Base-by-base conservation (phyloP, 805 yeast genomes). In the Ogataea degrootiae region DNA sequence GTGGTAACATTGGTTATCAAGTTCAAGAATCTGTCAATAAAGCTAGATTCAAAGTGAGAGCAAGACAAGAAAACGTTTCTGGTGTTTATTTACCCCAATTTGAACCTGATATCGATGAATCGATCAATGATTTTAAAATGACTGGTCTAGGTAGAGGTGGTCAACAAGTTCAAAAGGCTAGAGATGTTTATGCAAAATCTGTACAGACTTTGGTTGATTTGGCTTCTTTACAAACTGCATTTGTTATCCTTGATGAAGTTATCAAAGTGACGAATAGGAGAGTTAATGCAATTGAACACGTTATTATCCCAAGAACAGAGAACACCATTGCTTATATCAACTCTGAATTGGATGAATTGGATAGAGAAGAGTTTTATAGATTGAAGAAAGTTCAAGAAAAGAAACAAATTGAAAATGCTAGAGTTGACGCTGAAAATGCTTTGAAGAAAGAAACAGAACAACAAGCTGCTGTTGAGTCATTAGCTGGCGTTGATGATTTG, bases 91-190 rank as follows among this genome's bases (percentile, higher is more conserved):
- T 92, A 61, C 98, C 99, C 22, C 89, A 91, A 51, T 94, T 92
- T 58, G 97, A 91, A 60, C 80, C 91, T 26, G 85, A 78, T 56
- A 80, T 89, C 51, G 87, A 90, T 62, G 89, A 87, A 53, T 80
- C 82, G 11, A 87, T 88, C 65, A 92, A 92, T 62, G 99, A 94
- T 63, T 92, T 92, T 76, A 88, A 88, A 67, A 75, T 92, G 80
- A 92, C 98, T 5, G 99, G 99, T 58, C 76, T 92, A 56, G 99
- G 99, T 44, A 80, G 97, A 67, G 99, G 99, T 70, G 98, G 99
- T 54, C 98, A 92, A 70, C 98, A 92, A 67, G 96, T 92, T 46
- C 96, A 87, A 68, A 85, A 85, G 68, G 97, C 98, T 48, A 90
- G 91, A 69, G 79, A 80, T 55, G 96, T 94, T 22, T 94, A 94